Evolutionary conservation across 345 rosid species (phyloP).

Genomic region (Syzygium aromaticum): DNA sequence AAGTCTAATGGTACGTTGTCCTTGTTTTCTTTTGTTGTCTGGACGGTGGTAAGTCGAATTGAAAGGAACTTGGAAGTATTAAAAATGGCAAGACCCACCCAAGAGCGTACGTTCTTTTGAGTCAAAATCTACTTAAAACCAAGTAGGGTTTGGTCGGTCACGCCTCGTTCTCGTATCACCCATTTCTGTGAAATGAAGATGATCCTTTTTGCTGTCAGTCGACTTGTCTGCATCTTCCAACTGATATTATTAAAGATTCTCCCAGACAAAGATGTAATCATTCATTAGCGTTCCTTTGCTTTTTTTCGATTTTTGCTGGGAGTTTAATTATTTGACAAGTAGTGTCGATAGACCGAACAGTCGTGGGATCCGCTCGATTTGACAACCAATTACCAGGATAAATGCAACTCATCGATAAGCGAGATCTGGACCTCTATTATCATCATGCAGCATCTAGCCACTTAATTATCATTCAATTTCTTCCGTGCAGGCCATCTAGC

Average conservation of each 20-base stretch:
- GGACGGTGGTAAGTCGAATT: neutral
- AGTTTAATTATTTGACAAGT: neutral
- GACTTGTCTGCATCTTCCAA: neutral
- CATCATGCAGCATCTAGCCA: neutral
- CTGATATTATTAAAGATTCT: neutral
- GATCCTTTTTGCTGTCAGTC: neutral
- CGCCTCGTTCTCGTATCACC: neutral
- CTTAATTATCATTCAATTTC: neutral
- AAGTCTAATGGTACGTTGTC: neutral
- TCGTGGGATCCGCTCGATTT: neutral
- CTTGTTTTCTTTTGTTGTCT: neutral
- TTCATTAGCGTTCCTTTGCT: neutral
- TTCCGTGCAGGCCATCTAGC: slow-evolving; percentile 52
- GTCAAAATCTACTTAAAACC: neutral
- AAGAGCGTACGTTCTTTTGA: neutral
- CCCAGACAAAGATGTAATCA: neutral
- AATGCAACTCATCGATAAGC: neutral
- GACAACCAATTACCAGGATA: neutral
- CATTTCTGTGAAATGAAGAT: neutral
- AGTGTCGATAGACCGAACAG: neutral
- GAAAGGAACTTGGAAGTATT: neutral
- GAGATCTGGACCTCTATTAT: neutral
- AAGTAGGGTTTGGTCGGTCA: neutral
- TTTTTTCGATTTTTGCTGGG: neutral
- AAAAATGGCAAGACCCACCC: neutral